phyloP scores from a whole-genome alignment of 768 basidiomycete species.

The Russula compacta region DNA sequence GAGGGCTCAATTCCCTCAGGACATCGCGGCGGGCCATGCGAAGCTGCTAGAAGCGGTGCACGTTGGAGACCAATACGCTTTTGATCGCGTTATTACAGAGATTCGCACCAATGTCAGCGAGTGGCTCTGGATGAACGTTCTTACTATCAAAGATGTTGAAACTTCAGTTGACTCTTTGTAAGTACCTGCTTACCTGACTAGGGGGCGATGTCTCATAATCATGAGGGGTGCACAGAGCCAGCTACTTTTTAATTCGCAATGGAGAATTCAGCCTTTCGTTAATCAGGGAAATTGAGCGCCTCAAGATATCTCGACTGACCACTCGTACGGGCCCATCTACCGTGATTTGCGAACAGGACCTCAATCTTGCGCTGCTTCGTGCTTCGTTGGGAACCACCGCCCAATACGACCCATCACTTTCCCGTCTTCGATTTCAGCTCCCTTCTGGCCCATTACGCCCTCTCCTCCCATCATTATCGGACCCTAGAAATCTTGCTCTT shows the following conservation, averaged over 20 bases:
- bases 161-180: constrained; percentile 81
- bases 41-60: constrained; percentile 54
- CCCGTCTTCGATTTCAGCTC: constrained; percentile 64
- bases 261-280: constrained; percentile 80
- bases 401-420: constrained; percentile 73
- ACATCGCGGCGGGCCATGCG: constrained; percentile 57
- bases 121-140: constrained; percentile 88
- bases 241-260: constrained; percentile 82
- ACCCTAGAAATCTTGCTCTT: constrained; percentile 31
- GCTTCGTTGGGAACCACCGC: constrained; percentile 84
- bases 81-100: constrained; percentile 64
- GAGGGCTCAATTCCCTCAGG: constrained; percentile 67
- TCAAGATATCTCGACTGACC: constrained; percentile 71
- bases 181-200: constrained; percentile 24
- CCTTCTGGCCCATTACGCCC: constrained; percentile 78
- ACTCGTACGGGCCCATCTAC: constrained; percentile 52
- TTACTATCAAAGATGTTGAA: constrained; percentile 75
- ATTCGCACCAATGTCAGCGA: constrained; percentile 80
- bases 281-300: constrained; percentile 77
- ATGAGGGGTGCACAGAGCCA: constrained; percentile 41
- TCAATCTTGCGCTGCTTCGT: constrained; percentile 78
- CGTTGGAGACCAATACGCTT: constrained; percentile 66
- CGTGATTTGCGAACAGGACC: constrained; percentile 85
- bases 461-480: constrained; percentile 62
- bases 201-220: constrained; percentile 6